Conservation (phyloP, 2,329 filamentous ascomycete species). For the Talaromyces atroroseus region DNA sequence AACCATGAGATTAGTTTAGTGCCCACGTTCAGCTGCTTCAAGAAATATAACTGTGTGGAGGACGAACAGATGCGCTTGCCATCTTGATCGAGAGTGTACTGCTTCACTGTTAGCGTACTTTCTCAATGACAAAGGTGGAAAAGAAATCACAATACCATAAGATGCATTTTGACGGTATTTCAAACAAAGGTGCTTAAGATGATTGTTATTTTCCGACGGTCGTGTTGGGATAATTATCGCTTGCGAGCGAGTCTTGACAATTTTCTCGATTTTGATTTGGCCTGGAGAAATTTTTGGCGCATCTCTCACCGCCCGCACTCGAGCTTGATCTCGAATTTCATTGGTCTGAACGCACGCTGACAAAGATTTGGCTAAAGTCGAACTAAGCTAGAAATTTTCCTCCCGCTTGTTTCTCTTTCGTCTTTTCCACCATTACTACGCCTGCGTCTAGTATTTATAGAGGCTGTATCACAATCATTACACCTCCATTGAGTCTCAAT, state of each 20-base stretch:
- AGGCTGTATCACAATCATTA: background rate
- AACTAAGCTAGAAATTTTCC: slow-evolving; percentile 12
- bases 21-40: background rate
- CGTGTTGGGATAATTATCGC: background rate
- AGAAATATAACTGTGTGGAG: slow-evolving; percentile 32
- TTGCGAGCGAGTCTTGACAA: background rate
- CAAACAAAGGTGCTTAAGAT: background rate
- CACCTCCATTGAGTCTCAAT: background rate
- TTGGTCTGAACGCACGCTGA: slow-evolving; percentile 3
- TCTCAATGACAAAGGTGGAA: background rate
- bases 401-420: slow-evolving; percentile 14
- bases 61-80: slow-evolving; percentile 69
- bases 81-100: slow-evolving; percentile 74
- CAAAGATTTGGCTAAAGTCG: background rate
- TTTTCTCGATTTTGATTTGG: slow-evolving; percentile 11
- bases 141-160: slow-evolving; percentile 31
- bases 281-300: slow-evolving; percentile 13
- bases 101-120: slow-evolving; percentile 11
- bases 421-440: background rate
- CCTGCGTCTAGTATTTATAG: background rate
- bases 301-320: slow-evolving; percentile 11
- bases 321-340: background rate
- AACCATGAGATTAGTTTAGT: background rate
- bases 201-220: background rate
- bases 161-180: slow-evolving; percentile 32